These are phyloP conservation scores for Phyllosticta capitalensis DNA, from an alignment of 2,329 filamentous ascomycete genomes.

Conservation along the genomic window DNA sequence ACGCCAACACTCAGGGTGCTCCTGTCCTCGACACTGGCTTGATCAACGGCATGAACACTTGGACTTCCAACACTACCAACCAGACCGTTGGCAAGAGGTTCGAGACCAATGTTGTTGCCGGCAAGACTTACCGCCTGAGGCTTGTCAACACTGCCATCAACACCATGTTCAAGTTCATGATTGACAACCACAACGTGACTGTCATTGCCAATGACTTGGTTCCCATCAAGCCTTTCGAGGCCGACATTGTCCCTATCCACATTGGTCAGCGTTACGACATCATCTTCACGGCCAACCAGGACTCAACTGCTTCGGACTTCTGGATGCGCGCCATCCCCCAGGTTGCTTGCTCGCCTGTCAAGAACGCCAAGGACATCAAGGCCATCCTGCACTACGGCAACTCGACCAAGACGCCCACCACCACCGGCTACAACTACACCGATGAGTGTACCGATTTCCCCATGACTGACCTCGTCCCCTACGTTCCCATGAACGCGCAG, in stretches of 20 bases:
- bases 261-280: conserved; percentile 31
- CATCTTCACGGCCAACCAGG: conserved; percentile 27
- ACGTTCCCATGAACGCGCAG: conserved; percentile 19
- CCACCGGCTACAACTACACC: background rate
- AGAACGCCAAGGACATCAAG: conserved; percentile 5
- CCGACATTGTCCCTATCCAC: conserved; percentile 25
- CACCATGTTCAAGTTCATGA: conserved; percentile 22
- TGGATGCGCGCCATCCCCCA: conserved; percentile 10
- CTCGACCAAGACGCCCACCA: background rate
- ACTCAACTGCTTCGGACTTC: conserved; percentile 12
- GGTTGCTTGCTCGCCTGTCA: conserved; percentile 1
- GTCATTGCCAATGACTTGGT: conserved; percentile 37
- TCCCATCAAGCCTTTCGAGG: conserved; percentile 28
- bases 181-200: conserved; percentile 33
- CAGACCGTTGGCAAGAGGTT: conserved; percentile 14
- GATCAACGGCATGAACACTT: conserved; percentile 39
- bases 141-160: conserved; percentile 45
- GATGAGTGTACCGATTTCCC: conserved; percentile 4
- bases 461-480: conserved; percentile 25
- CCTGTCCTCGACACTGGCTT: conserved; percentile 34
- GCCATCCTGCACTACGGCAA: conserved; percentile 5
- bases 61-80: conserved; percentile 1
- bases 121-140: conserved; percentile 48
- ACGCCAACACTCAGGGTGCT: background rate
- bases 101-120: conserved; percentile 30